A percentile compares a stretch with the other conserved stretches of the same genome.
phyloP scores from a whole-genome alignment of 2,329 filamentous ascomycete genomes.

The Colletotrichum euphorbiae region DNA sequence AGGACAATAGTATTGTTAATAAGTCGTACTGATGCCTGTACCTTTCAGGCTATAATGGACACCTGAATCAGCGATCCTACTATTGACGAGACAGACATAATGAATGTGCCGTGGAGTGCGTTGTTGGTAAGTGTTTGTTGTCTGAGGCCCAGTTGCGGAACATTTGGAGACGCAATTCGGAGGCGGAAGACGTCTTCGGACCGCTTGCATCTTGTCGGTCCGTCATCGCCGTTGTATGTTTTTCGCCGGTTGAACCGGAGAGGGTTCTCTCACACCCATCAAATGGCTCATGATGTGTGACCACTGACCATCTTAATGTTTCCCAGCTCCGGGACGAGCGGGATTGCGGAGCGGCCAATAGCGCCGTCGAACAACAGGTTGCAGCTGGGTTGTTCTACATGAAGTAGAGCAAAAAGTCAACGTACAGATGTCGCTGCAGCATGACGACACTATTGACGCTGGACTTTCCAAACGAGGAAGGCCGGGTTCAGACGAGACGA shows the following conservation, averaged over 20 bases:
- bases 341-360: neutral
- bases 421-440: neutral
- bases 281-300: neutral
- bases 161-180: too few species aligned
- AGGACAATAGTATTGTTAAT: slow-evolving; percentile 4
- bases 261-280: neutral
- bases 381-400: neutral
- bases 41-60: neutral
- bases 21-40: neutral
- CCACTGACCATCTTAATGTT: neutral
- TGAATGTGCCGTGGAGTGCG: neutral
- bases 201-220: too few species aligned
- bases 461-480: slow-evolving; percentile 14
- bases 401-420: neutral
- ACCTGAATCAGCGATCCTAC: neutral
- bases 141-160: too few species aligned
- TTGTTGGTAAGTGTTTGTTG: too few species aligned
- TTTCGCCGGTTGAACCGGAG: slow-evolving; percentile 7
- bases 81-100: neutral
- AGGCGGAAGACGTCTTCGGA: too few species aligned
- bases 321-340: neutral
- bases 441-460: neutral
- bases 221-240: neutral
- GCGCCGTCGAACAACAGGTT: neutral
- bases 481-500: neutral